phyloP scores from a whole-genome alignment of 2,329 filamentous ascomycete species.

The Fusarium ambrosium region DNA sequence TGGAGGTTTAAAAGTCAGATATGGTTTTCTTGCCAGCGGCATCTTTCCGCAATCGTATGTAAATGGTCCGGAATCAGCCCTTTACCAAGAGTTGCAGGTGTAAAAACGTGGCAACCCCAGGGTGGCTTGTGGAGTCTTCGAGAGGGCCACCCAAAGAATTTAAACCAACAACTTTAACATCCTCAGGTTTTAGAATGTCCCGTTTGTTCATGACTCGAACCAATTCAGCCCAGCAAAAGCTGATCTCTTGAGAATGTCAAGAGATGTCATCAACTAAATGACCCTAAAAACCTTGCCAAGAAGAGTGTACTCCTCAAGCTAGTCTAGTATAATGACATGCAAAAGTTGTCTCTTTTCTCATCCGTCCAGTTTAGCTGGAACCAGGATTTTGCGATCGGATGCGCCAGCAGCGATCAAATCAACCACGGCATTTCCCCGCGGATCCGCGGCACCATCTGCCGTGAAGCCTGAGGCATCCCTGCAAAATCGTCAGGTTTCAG shows the following conservation, averaged over 20 bases:
- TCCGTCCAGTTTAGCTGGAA: neutral
- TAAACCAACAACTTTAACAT: neutral
- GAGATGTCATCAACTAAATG: neutral
- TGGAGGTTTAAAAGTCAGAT: neutral
- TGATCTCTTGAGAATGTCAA: neutral
- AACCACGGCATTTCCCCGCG: conserved; percentile 40
- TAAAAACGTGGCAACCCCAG: conserved; percentile 3
- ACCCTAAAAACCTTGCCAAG: conserved; percentile 18
- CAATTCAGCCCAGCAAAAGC: conserved; percentile 1
- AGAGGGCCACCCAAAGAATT: neutral
- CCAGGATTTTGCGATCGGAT: conserved; percentile 25
- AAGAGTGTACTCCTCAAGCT: conserved; percentile 28
- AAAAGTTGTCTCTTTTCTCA: conserved; percentile 41
- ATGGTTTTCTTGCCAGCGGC: neutral
- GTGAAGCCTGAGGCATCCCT: conserved; percentile 43
- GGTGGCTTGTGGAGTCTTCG: neutral
- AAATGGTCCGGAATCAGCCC: neutral
- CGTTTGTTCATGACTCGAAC: neutral
- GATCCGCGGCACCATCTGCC: conserved; percentile 34
- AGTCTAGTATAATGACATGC: conserved; percentile 15
- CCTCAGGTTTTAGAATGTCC: neutral
- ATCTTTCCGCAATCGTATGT: neutral
- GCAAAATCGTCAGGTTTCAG: conserved; percentile 19
- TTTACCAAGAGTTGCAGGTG: neutral
- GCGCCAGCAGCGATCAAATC: conserved; percentile 23